Evolutionary conservation across 805 yeast genomes (phyloP), one percentile per base, ranked within the genome.

Genomic region (Metschnikowia hibisci): DNA sequence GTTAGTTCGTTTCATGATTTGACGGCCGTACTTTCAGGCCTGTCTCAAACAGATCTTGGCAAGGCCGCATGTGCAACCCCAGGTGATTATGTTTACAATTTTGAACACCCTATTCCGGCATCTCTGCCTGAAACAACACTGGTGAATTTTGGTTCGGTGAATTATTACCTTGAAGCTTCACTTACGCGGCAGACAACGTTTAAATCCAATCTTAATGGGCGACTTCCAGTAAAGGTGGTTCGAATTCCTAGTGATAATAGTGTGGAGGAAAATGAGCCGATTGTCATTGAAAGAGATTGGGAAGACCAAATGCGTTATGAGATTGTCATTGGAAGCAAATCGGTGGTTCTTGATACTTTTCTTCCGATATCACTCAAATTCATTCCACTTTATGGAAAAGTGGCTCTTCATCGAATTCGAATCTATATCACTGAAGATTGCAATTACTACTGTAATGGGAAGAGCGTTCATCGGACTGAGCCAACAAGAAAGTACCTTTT

Each of bases 51-150:
- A 5, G 43, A 39, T 4, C 90, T 91, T 53, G 70, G 75, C 16
- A 28, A 29, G 16, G 18, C 28, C 11, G 23, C 33, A 4, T 18
- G 28, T 6, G 40, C 40, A 13, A 11, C 14, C 12, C 88, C 95
- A 0, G 99, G 98, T 15, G 97, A 90, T 56, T 93, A 93, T 58
- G 75, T 88, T 35, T 93, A 91, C 68, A 84, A 87, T 46, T 91
- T 93, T 62, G 99, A 93, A 62, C 87, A 89, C 45, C 83, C 95
- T 5, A 72, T 93, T 22, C 91, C 87, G 5, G 77, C 90, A 9
- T 79, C 85, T 11, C 71, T 82, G 22, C 97, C 97, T 0, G 99
- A 93, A 61, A 58, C 95, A 0, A 75, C 84, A 3, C 66, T 69
- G 29, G 87, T 87, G 11, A 81, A 89, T 5, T 89, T 87, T 64